phyloP scores from a whole-genome alignment of 306 rosid genomes.

The Fragaria iinumae region DNA sequence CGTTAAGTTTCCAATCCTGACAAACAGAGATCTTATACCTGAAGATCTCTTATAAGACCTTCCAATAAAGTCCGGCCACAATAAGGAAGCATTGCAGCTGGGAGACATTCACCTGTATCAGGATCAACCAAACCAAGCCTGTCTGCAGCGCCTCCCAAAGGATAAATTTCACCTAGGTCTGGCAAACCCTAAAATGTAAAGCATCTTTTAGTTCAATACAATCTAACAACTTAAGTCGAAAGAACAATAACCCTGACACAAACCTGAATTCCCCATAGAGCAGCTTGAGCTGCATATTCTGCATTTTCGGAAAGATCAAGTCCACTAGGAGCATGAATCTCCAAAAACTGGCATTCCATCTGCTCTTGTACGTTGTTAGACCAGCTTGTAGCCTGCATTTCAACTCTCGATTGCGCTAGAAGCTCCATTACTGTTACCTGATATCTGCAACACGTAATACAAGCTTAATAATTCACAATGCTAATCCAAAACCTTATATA shows the following conservation, averaged over 20 bases:
- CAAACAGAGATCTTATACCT: conserved; percentile 61
- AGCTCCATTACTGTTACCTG: conserved; percentile 76
- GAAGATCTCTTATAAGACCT: conserved; percentile 95
- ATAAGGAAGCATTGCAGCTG: conserved; percentile 95
- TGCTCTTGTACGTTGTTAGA: conserved; percentile 40
- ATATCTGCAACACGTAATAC: conserved; percentile 55
- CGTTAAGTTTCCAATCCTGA: conserved; percentile 18
- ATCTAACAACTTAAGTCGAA: conserved; percentile 10
- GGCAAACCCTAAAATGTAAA: conserved; percentile 83
- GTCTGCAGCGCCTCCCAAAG: conserved; percentile 97
- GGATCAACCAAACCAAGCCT: conserved; percentile 92
- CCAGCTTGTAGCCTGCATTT: conserved; percentile 49
- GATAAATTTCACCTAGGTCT: conserved; percentile 95
- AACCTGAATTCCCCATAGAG: conserved; percentile 98
- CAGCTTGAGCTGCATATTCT: conserved; percentile 92
- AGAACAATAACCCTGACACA: conserved; percentile 23
- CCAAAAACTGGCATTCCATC: conserved; percentile 58
- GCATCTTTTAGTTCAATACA: conserved; percentile 44
- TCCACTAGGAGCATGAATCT: conserved; percentile 77
- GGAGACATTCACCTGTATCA: conserved; percentile 86
- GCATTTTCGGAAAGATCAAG: conserved; percentile 69
- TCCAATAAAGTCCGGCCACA: conserved; percentile 98
- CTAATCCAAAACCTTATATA: not conserved
- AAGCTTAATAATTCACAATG: not conserved
- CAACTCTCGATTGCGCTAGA: conserved; percentile 45